phyloP scores from a whole-genome alignment of 345 rosid species.

The Hibiscus mutabilis region DNA sequence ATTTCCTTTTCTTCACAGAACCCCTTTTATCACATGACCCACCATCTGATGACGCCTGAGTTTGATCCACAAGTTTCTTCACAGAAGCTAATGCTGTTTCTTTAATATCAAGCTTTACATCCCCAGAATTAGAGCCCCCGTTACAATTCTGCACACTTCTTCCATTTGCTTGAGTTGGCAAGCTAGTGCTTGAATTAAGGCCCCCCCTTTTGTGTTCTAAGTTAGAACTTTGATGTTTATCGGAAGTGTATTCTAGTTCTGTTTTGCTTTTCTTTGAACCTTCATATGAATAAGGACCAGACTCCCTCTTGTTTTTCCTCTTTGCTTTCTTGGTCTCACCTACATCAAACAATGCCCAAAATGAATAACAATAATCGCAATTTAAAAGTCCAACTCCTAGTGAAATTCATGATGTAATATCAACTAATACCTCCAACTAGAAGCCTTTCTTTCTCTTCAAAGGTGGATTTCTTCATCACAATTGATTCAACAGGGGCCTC shows the following conservation, averaged over 20 bases:
- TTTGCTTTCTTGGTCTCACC: slow-evolving; percentile 34
- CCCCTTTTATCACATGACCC: slow-evolving; percentile 29
- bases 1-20: slow-evolving; percentile 40
- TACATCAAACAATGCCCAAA: slow-evolving; percentile 19
- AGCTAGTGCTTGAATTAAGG: slow-evolving; percentile 20
- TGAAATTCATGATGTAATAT: slow-evolving; percentile 3
- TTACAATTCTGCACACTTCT: slow-evolving; percentile 17
- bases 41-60: slow-evolving; percentile 36
- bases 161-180: slow-evolving; percentile 21
- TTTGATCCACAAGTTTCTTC: slow-evolving; percentile 28
- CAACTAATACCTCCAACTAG: slow-evolving; percentile 25
- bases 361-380: slow-evolving; percentile 5
- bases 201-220: slow-evolving; percentile 13
- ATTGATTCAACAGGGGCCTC: slow-evolving; percentile 20
- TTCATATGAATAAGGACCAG: slow-evolving; percentile 29
- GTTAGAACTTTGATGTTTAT: slow-evolving; percentile 15
- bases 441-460: slow-evolving; percentile 15
- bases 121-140: slow-evolving; percentile 18
- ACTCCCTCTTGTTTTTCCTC: slow-evolving; percentile 37
- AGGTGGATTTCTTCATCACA: slow-evolving; percentile 16
- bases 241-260: slow-evolving; percentile 21
- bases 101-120: slow-evolving; percentile 30
- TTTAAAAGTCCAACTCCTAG: background rate
- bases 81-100: slow-evolving; percentile 24
- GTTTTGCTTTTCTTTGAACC: slow-evolving; percentile 34